Base-by-base conservation (phyloP, 176 grass and related monocot species). In the Juncus effusus region DNA sequence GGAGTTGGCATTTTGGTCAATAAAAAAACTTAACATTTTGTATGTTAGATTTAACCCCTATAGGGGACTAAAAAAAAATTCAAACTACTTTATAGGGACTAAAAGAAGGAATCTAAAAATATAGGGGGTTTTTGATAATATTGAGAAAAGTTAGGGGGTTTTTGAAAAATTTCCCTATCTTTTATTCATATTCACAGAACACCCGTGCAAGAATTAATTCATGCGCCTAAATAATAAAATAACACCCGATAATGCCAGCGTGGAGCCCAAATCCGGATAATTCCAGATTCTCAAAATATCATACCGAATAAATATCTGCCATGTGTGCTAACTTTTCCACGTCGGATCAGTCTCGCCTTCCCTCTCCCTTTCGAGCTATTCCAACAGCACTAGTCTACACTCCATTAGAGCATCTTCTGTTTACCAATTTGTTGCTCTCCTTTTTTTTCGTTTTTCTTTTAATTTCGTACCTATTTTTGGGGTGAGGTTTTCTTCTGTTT, bases 131-230 rank as follows among this genome's bases (percentile, higher is more conserved):
- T n/a, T n/a, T n/a, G n/a, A n/a, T n/a, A n/a, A n/a, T n/a, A n/a
- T n/a, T n/a, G n/a, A n/a, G n/a, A n/a, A n/a, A n/a, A n/a, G n/a
- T n/a, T n/a, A n/a, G n/a, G n/a, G n/a, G n/a, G n/a, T n/a, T n/a
- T n/a, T n/a, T n/a, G n/a, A n/a, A n/a, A n/a, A n/a, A n/a, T n/a
- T n/a, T n/a, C n/a, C n/a, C n/a, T n/a, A n/a, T n/a, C 19, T 28
- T 28, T 28, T 28, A 28, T 28, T 28, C 19, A 28, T 28, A 42
- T 38, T 85, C 86, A 90, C 74, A 81, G 40, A 63, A 59, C 6
- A 70, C 61, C 65, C 86, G 86, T 90, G 86, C 75, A 6, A 38
- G 61, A 75, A 73, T 62, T 70, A 50, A 68, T 44, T n/a, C 59
- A 59, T 10, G 49, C 15, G 35, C 56, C 38, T 60, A 51, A 41